Percentiles rank a stretch among this genome's conserved stretches.
phyloP scores from a whole-genome alignment of 176 grass and related monocot species.

The Oryza meridionalis region DNA sequence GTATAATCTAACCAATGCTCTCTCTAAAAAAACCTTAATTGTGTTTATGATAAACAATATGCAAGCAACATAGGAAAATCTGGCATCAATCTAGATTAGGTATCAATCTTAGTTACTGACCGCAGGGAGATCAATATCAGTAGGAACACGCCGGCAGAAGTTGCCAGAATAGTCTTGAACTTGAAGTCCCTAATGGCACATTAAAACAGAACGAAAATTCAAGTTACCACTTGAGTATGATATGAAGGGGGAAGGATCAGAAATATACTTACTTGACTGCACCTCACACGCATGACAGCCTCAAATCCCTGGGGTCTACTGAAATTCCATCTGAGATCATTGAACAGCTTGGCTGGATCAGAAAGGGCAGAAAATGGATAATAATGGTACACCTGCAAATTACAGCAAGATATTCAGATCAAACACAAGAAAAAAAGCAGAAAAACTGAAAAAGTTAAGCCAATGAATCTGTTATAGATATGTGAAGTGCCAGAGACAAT shows the following conservation, averaged over 20 bases:
- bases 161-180: conserved; percentile 89
- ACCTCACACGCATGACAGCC: conserved; percentile 96
- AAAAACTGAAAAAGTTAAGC: not conserved
- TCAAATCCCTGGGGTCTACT: conserved; percentile 95
- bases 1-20: not conserved
- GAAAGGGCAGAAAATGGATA: conserved; percentile 90
- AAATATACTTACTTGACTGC: conserved; percentile 61
- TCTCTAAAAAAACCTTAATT: not conserved
- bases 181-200: conserved; percentile 63
- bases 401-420: conserved; percentile 17
- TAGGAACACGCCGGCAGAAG: conserved; percentile 89
- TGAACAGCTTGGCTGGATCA: conserved; percentile 90
- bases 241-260: not conserved
- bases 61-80: not conserved
- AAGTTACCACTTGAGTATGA: conserved; percentile 17
- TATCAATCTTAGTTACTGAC: conserved; percentile 45
- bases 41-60: not conserved
- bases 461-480: not conserved
- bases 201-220: conserved; percentile 22
- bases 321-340: conserved; percentile 95
- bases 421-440: not conserved
- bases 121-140: conserved; percentile 88
- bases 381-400: conserved; percentile 87
- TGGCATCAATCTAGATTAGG: not conserved
- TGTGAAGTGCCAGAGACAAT: not conserved